Conservation (phyloP, 768 basidiomycete genomes). For the Lactarius quietus region DNA sequence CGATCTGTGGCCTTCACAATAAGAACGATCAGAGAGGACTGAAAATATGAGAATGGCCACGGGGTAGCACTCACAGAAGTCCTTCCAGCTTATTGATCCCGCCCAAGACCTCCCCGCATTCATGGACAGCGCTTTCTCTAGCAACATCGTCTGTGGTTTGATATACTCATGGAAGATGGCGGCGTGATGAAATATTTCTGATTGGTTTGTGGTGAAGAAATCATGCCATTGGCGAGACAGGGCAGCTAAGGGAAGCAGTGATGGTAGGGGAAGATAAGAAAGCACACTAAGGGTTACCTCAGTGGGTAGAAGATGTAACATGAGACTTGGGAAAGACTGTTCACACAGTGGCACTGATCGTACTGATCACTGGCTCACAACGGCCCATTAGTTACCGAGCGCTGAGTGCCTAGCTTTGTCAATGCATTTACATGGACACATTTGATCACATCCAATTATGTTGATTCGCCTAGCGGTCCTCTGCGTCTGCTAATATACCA, state of each 20-base stretch:
- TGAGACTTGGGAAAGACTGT: too few relatives aligned
- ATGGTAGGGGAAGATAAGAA: slow-evolving; percentile 45
- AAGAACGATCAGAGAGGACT: slow-evolving; percentile 9
- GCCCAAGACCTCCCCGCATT: slow-evolving; percentile 29
- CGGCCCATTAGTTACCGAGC: too few relatives aligned
- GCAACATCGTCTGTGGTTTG: slow-evolving; percentile 30
- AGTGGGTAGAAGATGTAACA: slow-evolving; percentile 47
- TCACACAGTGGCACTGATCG: too few relatives aligned
- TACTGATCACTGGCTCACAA: too few relatives aligned
- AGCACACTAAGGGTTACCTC: slow-evolving; percentile 53
- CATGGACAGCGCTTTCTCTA: slow-evolving; percentile 32
- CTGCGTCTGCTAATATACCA: too few relatives aligned
- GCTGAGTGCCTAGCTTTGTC: too few relatives aligned
- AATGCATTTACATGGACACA: too few relatives aligned
- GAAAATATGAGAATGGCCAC: too few relatives aligned
- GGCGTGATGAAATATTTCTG: slow-evolving; percentile 52
- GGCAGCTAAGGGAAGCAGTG: slow-evolving; percentile 36
- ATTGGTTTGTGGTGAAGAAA: slow-evolving; percentile 48
- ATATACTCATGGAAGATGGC: slow-evolving; percentile 31
- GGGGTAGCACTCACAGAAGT: slow-evolving; percentile 10
- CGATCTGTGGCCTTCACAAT: slow-evolving; percentile 43
- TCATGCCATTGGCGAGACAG: slow-evolving; percentile 13
- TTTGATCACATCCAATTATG: too few relatives aligned
- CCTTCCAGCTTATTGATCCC: neutral
- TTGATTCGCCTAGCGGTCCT: too few relatives aligned